Conservation (phyloP, 106 monocot species). For the Gastrodia elata region DNA sequence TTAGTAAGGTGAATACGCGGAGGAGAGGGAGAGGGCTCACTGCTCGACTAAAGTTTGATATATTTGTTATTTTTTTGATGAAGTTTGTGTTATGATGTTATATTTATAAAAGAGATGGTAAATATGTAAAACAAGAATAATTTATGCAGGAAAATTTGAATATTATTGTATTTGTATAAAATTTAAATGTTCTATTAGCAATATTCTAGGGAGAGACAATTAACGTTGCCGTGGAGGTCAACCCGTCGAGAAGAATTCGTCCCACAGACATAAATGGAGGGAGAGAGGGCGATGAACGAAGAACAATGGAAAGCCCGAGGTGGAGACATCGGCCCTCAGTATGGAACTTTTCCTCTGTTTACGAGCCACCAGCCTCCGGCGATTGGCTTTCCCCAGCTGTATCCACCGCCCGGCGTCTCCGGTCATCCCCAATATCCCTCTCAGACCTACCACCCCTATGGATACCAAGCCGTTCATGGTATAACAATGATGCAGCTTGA, state of each 20-base stretch:
- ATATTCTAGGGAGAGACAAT: too few species aligned
- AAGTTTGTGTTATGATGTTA: too few species aligned
- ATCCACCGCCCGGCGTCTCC: conserved; percentile 24
- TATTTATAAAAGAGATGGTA: too few species aligned
- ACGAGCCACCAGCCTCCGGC: conserved; percentile 12
- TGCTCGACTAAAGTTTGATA: too few species aligned
- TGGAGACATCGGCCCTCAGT: not conserved
- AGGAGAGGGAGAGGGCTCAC: too few species aligned
- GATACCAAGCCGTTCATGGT: conserved; percentile 42
- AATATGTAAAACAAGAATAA: too few species aligned
- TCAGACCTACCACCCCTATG: conserved; percentile 26
- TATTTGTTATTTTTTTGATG: too few species aligned
- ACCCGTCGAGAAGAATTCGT: not conserved
- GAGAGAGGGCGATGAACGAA: not conserved
- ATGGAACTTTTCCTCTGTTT: not conserved
- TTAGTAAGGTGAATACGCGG: too few species aligned
- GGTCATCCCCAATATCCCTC: conserved; percentile 8
- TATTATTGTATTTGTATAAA: too few species aligned
- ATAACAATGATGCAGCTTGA: not conserved
- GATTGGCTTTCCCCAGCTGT: conserved; percentile 46
- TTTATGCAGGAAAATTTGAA: too few species aligned
- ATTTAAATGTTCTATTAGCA: too few species aligned
- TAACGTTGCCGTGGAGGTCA: not conserved
- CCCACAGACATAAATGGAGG: not conserved
- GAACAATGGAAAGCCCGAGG: conserved; percentile 1